These are phyloP conservation scores for Blastomyces emzantsi DNA, from an alignment of 2,329 filamentous ascomycete genomes.

Conservation along the genomic window DNA sequence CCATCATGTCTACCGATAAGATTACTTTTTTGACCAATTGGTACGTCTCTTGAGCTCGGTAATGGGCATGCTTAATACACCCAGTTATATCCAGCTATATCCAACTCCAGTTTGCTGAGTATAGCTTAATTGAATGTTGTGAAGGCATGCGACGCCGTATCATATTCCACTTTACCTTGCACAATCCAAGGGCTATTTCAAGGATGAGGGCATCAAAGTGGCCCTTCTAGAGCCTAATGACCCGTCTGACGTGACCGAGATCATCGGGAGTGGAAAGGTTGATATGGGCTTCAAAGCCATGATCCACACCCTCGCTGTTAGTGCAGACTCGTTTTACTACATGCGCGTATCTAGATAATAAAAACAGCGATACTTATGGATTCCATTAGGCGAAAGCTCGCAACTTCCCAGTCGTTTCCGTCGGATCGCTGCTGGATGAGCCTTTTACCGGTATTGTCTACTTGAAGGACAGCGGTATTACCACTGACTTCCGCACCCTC, in stretches of 20 bases:
- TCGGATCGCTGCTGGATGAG: slow-evolving; percentile 68
- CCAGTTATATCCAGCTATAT: not conserved
- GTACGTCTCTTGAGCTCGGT: slow-evolving; percentile 39
- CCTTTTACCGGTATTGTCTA: slow-evolving; percentile 73
- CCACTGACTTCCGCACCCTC: slow-evolving; percentile 62
- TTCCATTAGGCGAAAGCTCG: slow-evolving; percentile 58
- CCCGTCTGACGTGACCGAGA: slow-evolving; percentile 72
- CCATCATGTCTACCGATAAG: slow-evolving; percentile 70
- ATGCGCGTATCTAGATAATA: not conserved
- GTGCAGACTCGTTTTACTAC: slow-evolving; percentile 17
- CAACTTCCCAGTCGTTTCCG: slow-evolving; percentile 61
- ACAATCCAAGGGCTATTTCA: slow-evolving; percentile 65
- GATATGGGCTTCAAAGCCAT: slow-evolving; percentile 76
- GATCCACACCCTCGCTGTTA: slow-evolving; percentile 68
- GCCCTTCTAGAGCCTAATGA: slow-evolving; percentile 70
- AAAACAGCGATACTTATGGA: not conserved
- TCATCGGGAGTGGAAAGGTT: slow-evolving; percentile 66
- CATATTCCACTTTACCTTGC: slow-evolving; percentile 70
- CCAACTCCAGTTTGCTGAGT: slow-evolving; percentile 1
- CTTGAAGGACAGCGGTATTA: slow-evolving; percentile 65
- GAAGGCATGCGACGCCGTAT: slow-evolving; percentile 72
- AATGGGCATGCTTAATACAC: not conserved
- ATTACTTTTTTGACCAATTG: slow-evolving; percentile 80
- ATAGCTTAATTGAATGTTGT: slow-evolving; percentile 11
- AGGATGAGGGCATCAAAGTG: slow-evolving; percentile 67